A percentile compares a stretch with the other conserved stretches of the same genome.
phyloP scores from a whole-genome alignment of 208 protist species.

The Leishmania martiniquensis region DNA sequence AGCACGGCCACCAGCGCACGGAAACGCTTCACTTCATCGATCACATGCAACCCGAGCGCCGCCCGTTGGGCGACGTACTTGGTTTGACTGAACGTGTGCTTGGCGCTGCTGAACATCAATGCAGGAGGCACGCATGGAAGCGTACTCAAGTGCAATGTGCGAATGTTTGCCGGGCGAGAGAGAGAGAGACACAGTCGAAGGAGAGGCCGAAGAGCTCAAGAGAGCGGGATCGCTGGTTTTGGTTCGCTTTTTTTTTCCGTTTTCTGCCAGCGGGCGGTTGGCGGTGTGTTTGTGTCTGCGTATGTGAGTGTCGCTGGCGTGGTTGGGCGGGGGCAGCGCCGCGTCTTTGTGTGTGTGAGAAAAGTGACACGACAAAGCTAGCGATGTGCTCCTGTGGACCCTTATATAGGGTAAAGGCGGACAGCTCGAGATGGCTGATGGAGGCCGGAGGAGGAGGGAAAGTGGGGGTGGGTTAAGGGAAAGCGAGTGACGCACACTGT shows the following conservation, averaged over 20 bases:
- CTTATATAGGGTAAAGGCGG: background rate
- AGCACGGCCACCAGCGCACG: conserved; percentile 50
- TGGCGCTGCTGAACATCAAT: conserved; percentile 17
- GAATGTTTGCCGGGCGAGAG: background rate
- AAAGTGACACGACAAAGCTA: background rate
- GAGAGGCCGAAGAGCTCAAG: background rate
- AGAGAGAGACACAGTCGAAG: background rate
- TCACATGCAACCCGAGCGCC: conserved; percentile 37
- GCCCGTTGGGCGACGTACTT: conserved; percentile 40
- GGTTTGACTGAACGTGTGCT: conserved; percentile 44
- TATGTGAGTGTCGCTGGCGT: too few species aligned
- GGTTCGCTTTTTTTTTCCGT: too few species aligned
- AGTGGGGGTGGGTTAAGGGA: background rate
- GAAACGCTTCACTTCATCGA: conserved; percentile 70
- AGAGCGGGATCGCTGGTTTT: background rate
- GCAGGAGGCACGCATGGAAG: background rate
- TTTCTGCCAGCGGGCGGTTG: too few species aligned
- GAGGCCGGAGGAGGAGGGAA: background rate
- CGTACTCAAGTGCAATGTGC: background rate
- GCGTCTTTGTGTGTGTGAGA: background rate
- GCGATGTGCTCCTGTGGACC: background rate
- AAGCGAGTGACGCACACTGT: background rate
- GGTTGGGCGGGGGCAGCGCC: too few species aligned
- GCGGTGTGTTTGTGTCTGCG: background rate
- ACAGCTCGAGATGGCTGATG: background rate